Evolutionary conservation across 805 yeast genomes (phyloP).

Genomic region (Barnettozyma pratensis): DNA sequence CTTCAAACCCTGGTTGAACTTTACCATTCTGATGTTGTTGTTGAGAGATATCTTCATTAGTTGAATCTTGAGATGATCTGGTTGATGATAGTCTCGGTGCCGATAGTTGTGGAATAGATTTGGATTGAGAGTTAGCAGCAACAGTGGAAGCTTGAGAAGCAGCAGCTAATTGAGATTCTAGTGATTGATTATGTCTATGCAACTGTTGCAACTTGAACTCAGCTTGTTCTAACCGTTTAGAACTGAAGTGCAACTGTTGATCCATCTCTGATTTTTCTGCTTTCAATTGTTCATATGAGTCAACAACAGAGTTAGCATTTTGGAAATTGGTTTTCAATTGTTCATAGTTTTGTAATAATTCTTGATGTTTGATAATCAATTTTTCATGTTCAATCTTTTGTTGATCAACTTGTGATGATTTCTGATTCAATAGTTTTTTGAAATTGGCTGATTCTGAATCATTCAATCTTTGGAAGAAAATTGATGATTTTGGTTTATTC

Average conservation of each 20-base stretch:
- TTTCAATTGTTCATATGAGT: conserved; percentile 1
- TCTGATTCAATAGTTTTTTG: background rate
- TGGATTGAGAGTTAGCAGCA: background rate
- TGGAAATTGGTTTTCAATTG: background rate
- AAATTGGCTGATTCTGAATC: conserved; percentile 5
- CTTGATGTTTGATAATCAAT: conserved; percentile 3
- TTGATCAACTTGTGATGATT: background rate
- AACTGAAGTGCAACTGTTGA: conserved; percentile 1
- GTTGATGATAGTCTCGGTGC: background rate
- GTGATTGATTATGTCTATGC: conserved; percentile 1
- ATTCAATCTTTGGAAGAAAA: conserved; percentile 21
- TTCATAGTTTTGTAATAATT: conserved; percentile 3
- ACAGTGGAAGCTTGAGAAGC: background rate
- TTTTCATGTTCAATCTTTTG: conserved; percentile 3
- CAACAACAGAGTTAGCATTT: background rate
- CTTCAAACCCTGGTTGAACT: background rate
- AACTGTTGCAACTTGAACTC: conserved; percentile 5
- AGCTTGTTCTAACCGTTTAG: conserved; percentile 6
- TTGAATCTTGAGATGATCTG: background rate
- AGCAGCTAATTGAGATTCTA: conserved; percentile 2
- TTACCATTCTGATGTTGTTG: background rate
- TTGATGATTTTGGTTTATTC: conserved; percentile 19
- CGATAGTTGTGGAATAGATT: background rate
- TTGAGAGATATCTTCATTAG: background rate
- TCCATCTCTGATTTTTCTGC: background rate